A percentile compares a stretch with the other conserved stretches of the same genome.
These are phyloP conservation scores for Neophaeococcomyces mojaviensis DNA, from an alignment of 2,329 filamentous ascomycete species.

Conservation along the genomic window DNA sequence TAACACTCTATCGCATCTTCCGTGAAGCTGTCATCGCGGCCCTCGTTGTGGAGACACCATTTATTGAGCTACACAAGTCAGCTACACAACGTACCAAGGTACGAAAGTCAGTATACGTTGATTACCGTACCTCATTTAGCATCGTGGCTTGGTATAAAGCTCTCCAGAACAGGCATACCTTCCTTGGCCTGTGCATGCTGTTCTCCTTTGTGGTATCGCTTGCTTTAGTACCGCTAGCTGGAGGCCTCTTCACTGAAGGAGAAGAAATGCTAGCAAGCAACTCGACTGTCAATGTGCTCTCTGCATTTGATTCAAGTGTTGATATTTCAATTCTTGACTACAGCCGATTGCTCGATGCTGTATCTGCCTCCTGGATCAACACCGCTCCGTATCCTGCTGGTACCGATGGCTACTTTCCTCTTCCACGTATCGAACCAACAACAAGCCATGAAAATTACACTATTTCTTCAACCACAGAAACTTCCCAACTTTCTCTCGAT, in stretches of 20 bases:
- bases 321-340: constrained; percentile 1
- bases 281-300: constrained; percentile 5
- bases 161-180: constrained; percentile 6
- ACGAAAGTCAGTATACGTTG: constrained; percentile 6
- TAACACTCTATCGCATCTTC: constrained; percentile 3
- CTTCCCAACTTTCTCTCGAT: constrained; percentile 7
- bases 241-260: constrained; percentile 2
- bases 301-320: constrained; percentile 1
- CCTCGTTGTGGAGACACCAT: constrained; percentile 6
- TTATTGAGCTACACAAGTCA: constrained; percentile 6
- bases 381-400: not conserved
- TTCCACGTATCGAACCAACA: not conserved
- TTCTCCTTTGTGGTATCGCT: constrained; percentile 8
- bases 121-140: constrained; percentile 4
- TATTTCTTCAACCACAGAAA: not conserved
- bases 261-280: not conserved
- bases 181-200: constrained; percentile 4
- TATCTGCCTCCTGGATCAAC: constrained; percentile 6
- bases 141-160: constrained; percentile 7
- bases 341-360: constrained; percentile 1
- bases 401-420: constrained; percentile 6
- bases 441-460: not conserved
- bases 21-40: too few relatives aligned
- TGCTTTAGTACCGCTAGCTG: constrained; percentile 5
- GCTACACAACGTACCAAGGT: constrained; percentile 1